These are phyloP conservation scores for Spiromastix sp. DNA, from an alignment of 2,329 filamentous ascomycete species.

Conservation along the genomic window DNA sequence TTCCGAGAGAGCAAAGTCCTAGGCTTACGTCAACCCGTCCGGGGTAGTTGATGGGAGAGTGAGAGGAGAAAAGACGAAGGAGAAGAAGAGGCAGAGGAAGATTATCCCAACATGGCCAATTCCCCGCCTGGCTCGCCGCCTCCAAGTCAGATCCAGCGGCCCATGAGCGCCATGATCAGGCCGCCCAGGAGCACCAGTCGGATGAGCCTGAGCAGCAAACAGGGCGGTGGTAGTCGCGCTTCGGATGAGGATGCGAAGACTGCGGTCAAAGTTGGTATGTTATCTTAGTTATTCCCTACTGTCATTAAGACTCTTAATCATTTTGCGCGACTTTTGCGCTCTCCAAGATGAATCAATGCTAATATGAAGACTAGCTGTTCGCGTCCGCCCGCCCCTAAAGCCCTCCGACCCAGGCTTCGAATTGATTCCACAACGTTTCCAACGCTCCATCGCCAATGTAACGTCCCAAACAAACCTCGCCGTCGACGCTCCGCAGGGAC, in stretches of 20 bases:
- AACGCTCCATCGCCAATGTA: slow-evolving; percentile 83
- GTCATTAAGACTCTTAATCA: too few relatives aligned
- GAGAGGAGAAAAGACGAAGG: too few relatives aligned
- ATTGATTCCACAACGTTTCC: slow-evolving; percentile 89
- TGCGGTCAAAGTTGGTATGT: slow-evolving; percentile 92
- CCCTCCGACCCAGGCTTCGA: slow-evolving; percentile 84
- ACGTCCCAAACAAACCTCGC: slow-evolving; percentile 74
- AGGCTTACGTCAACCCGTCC: too few relatives aligned
- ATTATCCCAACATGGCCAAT: slow-evolving; percentile 52
- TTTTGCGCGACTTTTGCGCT: too few relatives aligned
- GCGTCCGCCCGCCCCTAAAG: slow-evolving; percentile 77
- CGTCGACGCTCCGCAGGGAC: slow-evolving; percentile 84
- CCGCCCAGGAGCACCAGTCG: slow-evolving; percentile 71
- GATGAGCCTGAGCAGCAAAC: slow-evolving; percentile 66
- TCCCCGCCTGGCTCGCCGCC: slow-evolving; percentile 60
- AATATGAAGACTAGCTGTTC: slow-evolving; percentile 55
- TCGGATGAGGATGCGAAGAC: slow-evolving; percentile 87
- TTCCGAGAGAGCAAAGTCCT: too few relatives aligned
- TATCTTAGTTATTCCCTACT: too few relatives aligned
- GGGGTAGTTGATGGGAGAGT: too few relatives aligned
- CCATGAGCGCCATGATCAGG: slow-evolving; percentile 71
- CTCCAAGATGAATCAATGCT: too few relatives aligned
- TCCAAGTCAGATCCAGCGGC: slow-evolving; percentile 46
- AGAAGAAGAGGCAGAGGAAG: too few relatives aligned
- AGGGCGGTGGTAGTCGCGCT: slow-evolving; percentile 64